phyloP scores from a whole-genome alignment of 2,329 filamentous ascomycete species.

The Calonectria pseudoreteaudii region DNA sequence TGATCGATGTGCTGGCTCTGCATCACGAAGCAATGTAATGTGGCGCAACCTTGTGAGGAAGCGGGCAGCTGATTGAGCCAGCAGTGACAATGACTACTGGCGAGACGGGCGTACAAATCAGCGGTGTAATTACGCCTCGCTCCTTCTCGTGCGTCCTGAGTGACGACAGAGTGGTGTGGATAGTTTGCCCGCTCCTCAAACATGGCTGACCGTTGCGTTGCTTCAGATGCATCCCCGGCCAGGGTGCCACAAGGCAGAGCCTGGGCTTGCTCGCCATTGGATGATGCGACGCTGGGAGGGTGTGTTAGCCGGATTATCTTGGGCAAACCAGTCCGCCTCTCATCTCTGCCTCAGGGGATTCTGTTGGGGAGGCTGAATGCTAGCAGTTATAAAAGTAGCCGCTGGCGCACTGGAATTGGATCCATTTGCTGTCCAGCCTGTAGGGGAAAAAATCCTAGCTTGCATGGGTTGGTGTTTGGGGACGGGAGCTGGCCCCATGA shows the following conservation, averaged over 20 bases:
- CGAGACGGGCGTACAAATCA: not conserved
- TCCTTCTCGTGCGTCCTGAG: not conserved
- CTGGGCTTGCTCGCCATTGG: not conserved
- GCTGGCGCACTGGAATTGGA: not conserved
- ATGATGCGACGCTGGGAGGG: not conserved
- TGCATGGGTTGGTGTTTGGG: not conserved
- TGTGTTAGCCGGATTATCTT: not conserved
- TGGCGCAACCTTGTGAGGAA: conserved; percentile 6
- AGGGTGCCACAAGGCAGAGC: not conserved
- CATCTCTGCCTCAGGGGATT: not conserved
- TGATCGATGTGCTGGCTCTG: conserved; percentile 20
- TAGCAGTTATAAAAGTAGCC: not conserved
- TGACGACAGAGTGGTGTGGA: not conserved
- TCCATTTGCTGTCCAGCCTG: not conserved
- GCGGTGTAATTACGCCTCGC: conserved; percentile 21
- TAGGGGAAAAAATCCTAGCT: not conserved
- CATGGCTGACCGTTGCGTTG: not conserved
- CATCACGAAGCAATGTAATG: not conserved
- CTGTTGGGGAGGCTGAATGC: not conserved
- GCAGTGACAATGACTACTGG: not conserved
- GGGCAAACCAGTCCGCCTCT: not conserved
- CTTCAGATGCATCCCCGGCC: not conserved
- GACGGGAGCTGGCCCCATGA: not conserved
- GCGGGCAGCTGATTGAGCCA: not conserved
- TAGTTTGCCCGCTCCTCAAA: not conserved